Conservation (phyloP, 2,329 filamentous ascomycete species). For the Dothideomycetidae sp. region DNA sequence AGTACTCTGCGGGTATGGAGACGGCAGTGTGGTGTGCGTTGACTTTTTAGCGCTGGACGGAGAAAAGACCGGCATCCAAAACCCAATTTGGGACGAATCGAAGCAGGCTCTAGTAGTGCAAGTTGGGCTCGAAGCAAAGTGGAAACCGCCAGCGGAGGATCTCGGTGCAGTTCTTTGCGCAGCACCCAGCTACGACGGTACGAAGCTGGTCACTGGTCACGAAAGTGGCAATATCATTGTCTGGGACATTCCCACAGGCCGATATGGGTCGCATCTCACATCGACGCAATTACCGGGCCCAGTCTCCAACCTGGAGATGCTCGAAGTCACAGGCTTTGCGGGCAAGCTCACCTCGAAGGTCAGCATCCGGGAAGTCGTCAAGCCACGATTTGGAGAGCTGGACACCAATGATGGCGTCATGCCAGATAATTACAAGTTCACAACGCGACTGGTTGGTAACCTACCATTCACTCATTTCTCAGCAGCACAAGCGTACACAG, state of each 20-base stretch:
- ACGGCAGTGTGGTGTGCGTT: constrained; percentile 65
- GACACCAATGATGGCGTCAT: constrained; percentile 23
- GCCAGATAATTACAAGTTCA: constrained; percentile 49
- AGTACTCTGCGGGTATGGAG: constrained; percentile 65
- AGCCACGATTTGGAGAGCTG: constrained; percentile 57
- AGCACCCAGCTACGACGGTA: constrained; percentile 68
- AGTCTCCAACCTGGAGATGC: constrained; percentile 67
- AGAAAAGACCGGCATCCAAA: constrained; percentile 22
- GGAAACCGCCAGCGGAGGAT: constrained; percentile 29
- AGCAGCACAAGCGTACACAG: constrained; percentile 16
- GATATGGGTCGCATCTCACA: constrained; percentile 48
- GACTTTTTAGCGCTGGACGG: constrained; percentile 45
- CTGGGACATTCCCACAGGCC: constrained; percentile 65
- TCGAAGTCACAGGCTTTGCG: constrained; percentile 43
- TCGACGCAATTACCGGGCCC: constrained; percentile 58
- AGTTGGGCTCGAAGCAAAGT: constrained; percentile 23
- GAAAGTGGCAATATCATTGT: constrained; percentile 59
- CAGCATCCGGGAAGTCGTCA: constrained; percentile 46
- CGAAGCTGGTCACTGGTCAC: constrained; percentile 66
- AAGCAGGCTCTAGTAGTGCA: constrained; percentile 39
- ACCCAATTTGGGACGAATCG: constrained; percentile 37
- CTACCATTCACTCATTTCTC: constrained; percentile 19
- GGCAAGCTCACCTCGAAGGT: constrained; percentile 13
- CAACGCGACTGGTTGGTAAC: constrained; percentile 42
- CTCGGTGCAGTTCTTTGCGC: constrained; percentile 54